Evolutionary conservation across 495 filamentous ascomycete genomes (phyloP), one percentile per base, ranked within the genome.

Genomic region (Trichoderma virens): DNA sequence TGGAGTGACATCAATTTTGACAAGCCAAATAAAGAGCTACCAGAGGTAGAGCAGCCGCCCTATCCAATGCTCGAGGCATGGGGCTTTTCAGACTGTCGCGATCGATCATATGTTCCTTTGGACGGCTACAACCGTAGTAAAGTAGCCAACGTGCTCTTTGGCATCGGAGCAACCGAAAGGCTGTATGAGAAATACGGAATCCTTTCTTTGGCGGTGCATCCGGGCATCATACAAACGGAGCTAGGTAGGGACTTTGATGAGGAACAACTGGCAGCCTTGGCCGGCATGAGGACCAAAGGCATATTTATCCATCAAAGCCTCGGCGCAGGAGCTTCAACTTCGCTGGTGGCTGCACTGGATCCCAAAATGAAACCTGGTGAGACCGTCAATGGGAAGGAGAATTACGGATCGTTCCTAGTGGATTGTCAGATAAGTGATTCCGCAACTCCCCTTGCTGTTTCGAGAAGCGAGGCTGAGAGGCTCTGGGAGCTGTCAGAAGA

Each of bases 121-220:
- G 65, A 69, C 31, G 78, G 72, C 18, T 83, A 85, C 67, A 82
- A 74, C 47, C 73, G 78, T 61, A 79, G 81, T 64, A 85, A 85
- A 67, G 70, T 81, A 4, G 82, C 81, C 28, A 84, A 81, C 45
- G 71, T 83, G 25, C 68, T 84, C 34, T 83, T 84, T 43, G 72
- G 77, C 2, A 67, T 77, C 18, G 78, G 67, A 0, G 65, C 80
- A 9, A 74, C 72, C 14, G 59, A 62, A 25, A 77, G 72, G 56
- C 66, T 83, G 27, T 71, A 69, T 39, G 60, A 67, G 9, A 67
- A 70, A 45, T 20, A 61, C n/a, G 73, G 74, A 5, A 67, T 80
- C 7, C 51, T 73, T 34, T 71, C 70, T 14, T 68, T 78, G 16
- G 72, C 74, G 6, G 47, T 78, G 39, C 78, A 85, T 63, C 81